A percentile compares a stretch with the other conserved stretches of the same genome.
These are phyloP conservation scores for Jacaranda mimosifolia DNA, from an alignment of 257 asterid species.

Conservation along the genomic window DNA sequence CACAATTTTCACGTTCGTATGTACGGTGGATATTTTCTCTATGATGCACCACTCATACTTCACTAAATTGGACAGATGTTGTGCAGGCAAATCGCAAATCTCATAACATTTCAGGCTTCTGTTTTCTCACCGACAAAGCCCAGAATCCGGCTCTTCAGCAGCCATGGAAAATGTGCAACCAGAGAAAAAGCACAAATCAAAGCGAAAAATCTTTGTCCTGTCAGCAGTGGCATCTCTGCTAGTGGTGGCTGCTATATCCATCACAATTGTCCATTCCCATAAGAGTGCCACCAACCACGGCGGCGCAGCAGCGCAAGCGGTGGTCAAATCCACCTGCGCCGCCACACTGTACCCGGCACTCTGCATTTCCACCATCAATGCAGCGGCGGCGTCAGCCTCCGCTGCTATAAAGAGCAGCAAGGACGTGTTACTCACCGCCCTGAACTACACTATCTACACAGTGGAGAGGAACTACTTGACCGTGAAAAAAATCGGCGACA, in stretches of 20 bases:
- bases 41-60: too few relatives aligned
- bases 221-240: conserved; percentile 32
- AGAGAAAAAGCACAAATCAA: neutral
- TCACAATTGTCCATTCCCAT: conserved; percentile 8
- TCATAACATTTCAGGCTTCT: too few relatives aligned
- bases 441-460: conserved; percentile 63
- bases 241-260: conserved; percentile 11
- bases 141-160: neutral
- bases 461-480: conserved; percentile 61
- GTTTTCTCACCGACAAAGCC: too few relatives aligned
- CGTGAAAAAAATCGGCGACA: conserved; percentile 48
- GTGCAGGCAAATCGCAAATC: too few relatives aligned
- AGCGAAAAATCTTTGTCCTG: conserved; percentile 30
- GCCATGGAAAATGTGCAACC: conserved; percentile 24
- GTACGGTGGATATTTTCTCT: too few relatives aligned
- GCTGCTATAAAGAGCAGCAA: conserved; percentile 44
- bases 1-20: too few relatives aligned
- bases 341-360: conserved; percentile 69
- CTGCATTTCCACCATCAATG: conserved; percentile 61
- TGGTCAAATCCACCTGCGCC: conserved; percentile 72
- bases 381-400: conserved; percentile 25
- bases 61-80: too few relatives aligned
- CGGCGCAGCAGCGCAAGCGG: conserved; percentile 6
- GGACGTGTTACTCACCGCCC: conserved; percentile 61
- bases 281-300: neutral